Evolutionary conservation across 129 eudicot species (phyloP), one percentile per base, ranked within the genome.

Genomic region (Sambucus nigra): DNA sequence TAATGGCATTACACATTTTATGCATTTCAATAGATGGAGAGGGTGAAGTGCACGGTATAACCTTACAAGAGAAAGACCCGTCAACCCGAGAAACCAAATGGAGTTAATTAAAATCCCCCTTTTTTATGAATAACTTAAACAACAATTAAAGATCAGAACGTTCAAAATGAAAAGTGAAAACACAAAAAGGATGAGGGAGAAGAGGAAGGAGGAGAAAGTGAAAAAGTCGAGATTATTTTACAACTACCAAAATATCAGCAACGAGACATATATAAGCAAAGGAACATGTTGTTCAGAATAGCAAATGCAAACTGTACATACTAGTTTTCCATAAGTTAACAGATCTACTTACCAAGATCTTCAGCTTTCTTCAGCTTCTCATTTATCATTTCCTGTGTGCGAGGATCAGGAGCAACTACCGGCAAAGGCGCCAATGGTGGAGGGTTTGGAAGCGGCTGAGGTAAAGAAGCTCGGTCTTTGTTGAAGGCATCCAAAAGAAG

Each of bases 321-420:
- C 2, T 33, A 29, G 21, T 9, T 11, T 35, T 40, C 38, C 42
- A 31, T 15, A 31, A 54, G 13, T 22, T 40, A 29, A 33, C 24
- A 20, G 2, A 69, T 22, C 14, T 53, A 48, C 73, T 32, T 69
- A 91, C 98, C 98, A 64, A 91, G 95, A 47, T 85, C 94, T 68
- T 91, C 98, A 9, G 98, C 95, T 61, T 85, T 91, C 77, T 85
- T 91, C 63, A 91, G 80, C 76, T 91, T 91, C 78, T 91, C 98
- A 51, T 91, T 91, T 1, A 91, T 91, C 84, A 91, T 63, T 65
- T 91, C 95, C 66, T 91, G 98, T 9, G 94, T 86, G 56, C 83
- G 86, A 55, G 95, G 77, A 81, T 91, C 95, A 29, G 97, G 88
- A 64, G 71, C 72, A 76, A 72, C 65, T 32, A 80, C 81, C 38